Evolutionary conservation across 164 flowering plant species (phyloP), one percentile per base, ranked within the genome.

Genomic region (Cinnamomum chago): DNA sequence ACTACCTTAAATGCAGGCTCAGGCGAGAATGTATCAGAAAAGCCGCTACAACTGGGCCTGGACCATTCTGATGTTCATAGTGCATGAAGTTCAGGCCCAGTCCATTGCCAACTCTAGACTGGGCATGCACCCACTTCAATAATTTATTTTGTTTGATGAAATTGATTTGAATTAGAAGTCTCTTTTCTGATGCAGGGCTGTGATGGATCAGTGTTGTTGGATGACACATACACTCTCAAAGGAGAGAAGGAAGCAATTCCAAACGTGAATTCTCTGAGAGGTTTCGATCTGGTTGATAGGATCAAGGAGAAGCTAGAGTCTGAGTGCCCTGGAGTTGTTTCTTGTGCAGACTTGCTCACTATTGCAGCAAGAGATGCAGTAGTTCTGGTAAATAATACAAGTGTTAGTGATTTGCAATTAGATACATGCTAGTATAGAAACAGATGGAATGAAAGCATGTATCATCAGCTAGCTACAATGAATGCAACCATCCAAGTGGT

Each of bases 301-400:
- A 88, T 95, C 62, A 95, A 95, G 85, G 87, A 86, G 85, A 79
- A 75, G 85, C 83, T 93, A 13, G 99, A 95, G 81, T 93, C 96
- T 0, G 98, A 93, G 65, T 93, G 99, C 75, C 98, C 99, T 0
- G 96, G 89, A 66, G 73, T 82, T 33, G 98, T 95, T 47, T 95
- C 98, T 14, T 95, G 99, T 72, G 97, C 98, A 2, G 98, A 95
- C 83, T 79, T 92, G 68, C 93, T 95, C 68, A 84, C 99, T 33
- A 76, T 93, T 84, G 99, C 98, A 47, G 99, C 99, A 2, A 88
- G 99, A 80, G 99, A 93, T 80, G 97, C 98, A 11, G 86, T 85
- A n/a, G 73, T 92, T 71, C 84, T 95, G 98, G 99, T 91, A 94
- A 68, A 40, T 40, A 40, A 40, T 40, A 40, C 47, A 3, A 28